Percentiles rank a stretch among this genome's conserved stretches.
Conservation (phyloP, 176 grass and related monocot species). For the Hyparrhenia diplandra region DNA sequence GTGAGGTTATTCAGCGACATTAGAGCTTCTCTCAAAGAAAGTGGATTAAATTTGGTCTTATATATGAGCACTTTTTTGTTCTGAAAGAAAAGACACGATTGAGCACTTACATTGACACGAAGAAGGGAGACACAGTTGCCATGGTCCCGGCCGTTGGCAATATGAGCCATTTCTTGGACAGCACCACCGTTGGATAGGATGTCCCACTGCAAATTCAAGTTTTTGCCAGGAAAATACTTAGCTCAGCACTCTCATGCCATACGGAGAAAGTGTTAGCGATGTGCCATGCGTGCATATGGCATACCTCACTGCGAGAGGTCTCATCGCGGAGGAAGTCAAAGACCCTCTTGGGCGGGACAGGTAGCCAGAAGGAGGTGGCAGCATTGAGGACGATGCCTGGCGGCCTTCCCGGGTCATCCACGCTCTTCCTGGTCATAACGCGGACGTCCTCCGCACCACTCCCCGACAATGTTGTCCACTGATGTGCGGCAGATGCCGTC, state of each 20-base stretch:
- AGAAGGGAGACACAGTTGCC: constrained; percentile 90
- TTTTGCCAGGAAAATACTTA: not conserved
- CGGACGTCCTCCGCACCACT: constrained; percentile 85
- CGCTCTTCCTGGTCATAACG: constrained; percentile 89
- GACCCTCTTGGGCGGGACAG: constrained; percentile 59
- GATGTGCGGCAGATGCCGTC: constrained; percentile 73
- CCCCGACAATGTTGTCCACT: constrained; percentile 88
- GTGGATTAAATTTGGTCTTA: not conserved
- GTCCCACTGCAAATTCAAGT: constrained; percentile 61
- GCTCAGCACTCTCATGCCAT: not conserved
- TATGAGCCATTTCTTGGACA: constrained; percentile 95
- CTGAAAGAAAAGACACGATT: not conserved
- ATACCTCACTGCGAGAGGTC: constrained; percentile 70
- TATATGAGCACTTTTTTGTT: not conserved
- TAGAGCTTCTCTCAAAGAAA: too few species aligned
- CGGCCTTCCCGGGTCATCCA: constrained; percentile 78
- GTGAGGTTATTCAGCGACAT: too few species aligned
- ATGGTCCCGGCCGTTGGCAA: constrained; percentile 91
- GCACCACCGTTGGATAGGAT: constrained; percentile 85
- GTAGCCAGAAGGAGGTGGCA: constrained; percentile 91
- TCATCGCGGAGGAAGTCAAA: constrained; percentile 93
- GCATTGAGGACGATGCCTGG: constrained; percentile 95
- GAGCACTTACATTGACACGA: constrained; percentile 65
- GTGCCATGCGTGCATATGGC: too few species aligned
- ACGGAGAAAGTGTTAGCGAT: not conserved